Conservation (phyloP, 2,329 filamentous ascomycete species). For the Chrysosporium queenslandicum region DNA sequence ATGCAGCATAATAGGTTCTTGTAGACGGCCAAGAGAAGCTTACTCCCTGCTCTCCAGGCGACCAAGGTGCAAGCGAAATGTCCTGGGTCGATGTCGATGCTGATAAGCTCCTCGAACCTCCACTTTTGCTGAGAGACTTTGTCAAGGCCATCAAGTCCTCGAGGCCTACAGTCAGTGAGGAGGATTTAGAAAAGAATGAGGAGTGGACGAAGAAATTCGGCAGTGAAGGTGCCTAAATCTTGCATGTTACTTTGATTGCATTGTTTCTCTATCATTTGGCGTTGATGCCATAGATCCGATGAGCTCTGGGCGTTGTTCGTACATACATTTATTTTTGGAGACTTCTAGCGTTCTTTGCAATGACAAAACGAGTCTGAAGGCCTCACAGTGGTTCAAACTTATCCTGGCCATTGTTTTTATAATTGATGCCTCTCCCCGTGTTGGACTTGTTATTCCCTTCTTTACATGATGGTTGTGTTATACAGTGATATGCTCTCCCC, state of each 20-base stretch:
- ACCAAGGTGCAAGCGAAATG: slow-evolving; percentile 79
- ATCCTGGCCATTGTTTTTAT: background rate
- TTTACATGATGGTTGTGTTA: background rate
- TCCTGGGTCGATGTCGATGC: slow-evolving; percentile 79
- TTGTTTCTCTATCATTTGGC: background rate
- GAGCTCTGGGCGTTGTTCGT: slow-evolving; percentile 1
- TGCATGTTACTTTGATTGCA: background rate
- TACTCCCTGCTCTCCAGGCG: slow-evolving; percentile 90
- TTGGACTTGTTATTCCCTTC: background rate
- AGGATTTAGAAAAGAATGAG: slow-evolving; percentile 71
- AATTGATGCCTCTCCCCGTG: background rate
- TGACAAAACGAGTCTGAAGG: background rate
- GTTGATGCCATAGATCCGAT: slow-evolving; percentile 4
- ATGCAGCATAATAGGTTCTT: slow-evolving; percentile 47
- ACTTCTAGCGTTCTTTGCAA: background rate
- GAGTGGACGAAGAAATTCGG: slow-evolving; percentile 97
- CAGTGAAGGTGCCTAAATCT: slow-evolving; percentile 61
- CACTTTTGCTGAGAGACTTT: slow-evolving; percentile 83
- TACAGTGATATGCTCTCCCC: background rate
- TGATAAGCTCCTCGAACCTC: slow-evolving; percentile 74
- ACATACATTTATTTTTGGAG: background rate
- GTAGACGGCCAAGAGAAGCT: slow-evolving; percentile 51
- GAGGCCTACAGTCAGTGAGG: slow-evolving; percentile 77
- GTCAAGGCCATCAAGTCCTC: slow-evolving; percentile 81
- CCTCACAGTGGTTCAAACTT: background rate